Evolutionary conservation across 2,329 filamentous ascomycete genomes (phyloP).

Genomic region (Colletotrichum horii): DNA sequence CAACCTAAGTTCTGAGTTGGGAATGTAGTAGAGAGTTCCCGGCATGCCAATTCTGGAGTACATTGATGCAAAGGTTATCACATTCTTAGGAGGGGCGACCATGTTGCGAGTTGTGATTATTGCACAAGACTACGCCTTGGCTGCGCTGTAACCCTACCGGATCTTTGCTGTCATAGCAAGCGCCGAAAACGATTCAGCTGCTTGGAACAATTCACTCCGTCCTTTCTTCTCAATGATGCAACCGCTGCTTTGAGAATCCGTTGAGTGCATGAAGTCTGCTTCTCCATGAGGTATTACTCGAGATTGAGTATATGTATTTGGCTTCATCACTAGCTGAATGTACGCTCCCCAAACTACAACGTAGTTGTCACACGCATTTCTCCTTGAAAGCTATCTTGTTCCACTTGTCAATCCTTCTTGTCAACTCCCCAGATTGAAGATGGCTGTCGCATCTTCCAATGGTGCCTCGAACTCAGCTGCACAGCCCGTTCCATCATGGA

Average conservation of each 20-base stretch:
- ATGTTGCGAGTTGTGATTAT: not conserved
- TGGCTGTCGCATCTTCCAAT: not conserved
- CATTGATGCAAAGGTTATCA: not conserved
- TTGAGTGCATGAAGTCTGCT: not conserved
- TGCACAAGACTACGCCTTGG: not conserved
- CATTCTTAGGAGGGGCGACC: not conserved
- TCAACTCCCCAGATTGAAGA: not conserved
- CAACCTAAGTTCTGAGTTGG: not conserved
- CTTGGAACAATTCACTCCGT: not conserved
- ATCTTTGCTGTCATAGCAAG: not conserved
- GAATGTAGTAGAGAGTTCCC: not conserved
- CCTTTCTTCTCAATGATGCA: not conserved
- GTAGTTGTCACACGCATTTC: not conserved
- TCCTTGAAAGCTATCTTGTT: not conserved
- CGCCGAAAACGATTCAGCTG: not conserved
- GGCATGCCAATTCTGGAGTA: not conserved
- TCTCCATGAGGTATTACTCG: not conserved
- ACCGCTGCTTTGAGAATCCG: not conserved
- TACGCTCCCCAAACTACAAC: not conserved
- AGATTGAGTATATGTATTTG: not conserved
- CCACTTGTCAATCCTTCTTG: not conserved
- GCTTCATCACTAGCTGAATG: not conserved
- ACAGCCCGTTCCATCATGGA: not conserved
- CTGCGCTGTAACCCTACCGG: not conserved
- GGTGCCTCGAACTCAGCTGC: not conserved